Conservation (phyloP, 1,139 yeast genomes). For the Blastobotrys apis region DNA sequence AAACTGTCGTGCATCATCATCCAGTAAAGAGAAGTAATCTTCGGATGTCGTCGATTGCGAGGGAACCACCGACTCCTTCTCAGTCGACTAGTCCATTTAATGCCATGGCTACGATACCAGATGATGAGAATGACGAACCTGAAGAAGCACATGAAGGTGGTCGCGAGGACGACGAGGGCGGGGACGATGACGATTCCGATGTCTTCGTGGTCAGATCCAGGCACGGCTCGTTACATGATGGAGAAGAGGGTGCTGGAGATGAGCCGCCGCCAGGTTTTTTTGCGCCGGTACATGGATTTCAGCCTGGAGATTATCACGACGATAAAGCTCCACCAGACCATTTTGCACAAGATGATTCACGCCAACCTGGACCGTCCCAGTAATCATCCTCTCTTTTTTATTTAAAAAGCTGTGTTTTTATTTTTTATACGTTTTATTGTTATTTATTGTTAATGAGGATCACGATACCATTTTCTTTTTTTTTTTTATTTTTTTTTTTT, state of each 20-base stretch:
- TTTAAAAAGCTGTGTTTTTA: neutral
- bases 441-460: no score
- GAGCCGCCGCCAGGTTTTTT: conserved; percentile 19
- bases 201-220: neutral
- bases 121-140: no score
- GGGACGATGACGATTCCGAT: conserved; percentile 13
- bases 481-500: conserved; percentile 13
- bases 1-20: conserved; percentile 8
- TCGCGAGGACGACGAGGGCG: conserved; percentile 7
- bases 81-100: no score
- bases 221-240: neutral
- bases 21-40: conserved; percentile 7
- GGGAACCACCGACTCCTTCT: neutral
- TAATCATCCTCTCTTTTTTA: neutral
- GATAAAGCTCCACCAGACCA: conserved; percentile 24
- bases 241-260: neutral
- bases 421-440: no score
- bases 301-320: conserved; percentile 34
- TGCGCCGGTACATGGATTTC: conserved; percentile 29
- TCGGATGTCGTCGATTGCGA: neutral
- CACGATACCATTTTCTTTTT: conserved; percentile 1
- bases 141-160: neutral
- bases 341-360: conserved; percentile 1
- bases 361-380: conserved; percentile 3
- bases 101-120: conserved; percentile 2